Percentiles rank a stretch among this genome's conserved stretches.
Evolutionary conservation across 768 basidiomycete genomes (phyloP).

Genomic region (Phylloporus sp.): DNA sequence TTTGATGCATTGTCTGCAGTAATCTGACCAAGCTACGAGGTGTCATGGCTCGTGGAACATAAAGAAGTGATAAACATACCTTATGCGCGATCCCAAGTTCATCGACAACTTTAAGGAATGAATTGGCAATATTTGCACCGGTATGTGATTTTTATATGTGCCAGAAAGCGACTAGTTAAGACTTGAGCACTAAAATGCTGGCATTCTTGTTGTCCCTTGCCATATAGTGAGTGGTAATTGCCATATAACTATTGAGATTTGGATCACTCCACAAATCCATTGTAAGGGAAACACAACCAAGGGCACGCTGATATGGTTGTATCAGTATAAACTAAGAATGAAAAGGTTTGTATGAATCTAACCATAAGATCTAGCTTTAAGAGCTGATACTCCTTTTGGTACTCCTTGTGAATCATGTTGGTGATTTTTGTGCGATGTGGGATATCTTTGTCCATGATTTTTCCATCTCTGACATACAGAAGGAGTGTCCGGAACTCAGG

Average conservation of each 20-base stretch:
- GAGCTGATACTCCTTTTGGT: not conserved
- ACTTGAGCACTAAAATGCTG: not conserved
- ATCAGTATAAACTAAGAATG: too few species aligned
- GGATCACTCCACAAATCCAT: slow-evolving; percentile 4
- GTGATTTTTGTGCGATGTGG: not conserved
- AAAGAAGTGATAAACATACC: not conserved
- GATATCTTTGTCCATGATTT: not conserved
- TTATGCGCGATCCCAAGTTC: not conserved
- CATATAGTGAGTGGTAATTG: slow-evolving; percentile 4
- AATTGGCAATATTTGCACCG: not conserved
- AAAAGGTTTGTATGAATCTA: not conserved
- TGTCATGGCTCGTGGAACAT: not conserved
- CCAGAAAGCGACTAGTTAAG: not conserved
- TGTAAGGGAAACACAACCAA: not conserved
- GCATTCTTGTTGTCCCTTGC: not conserved
- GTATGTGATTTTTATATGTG: not conserved
- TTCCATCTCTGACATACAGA: not conserved
- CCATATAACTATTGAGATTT: slow-evolving; percentile 1
- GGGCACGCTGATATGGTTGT: not conserved
- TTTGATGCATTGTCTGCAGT: not conserved
- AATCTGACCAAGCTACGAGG: not conserved
- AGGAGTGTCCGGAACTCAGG: not conserved
- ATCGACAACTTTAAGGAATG: not conserved
- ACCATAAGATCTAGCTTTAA: not conserved
- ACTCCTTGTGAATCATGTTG: not conserved